A percentile compares a stretch with the other conserved stretches of the same genome.
Conservation (phyloP, 345 rosid genomes). For the Populus alba region DNA sequence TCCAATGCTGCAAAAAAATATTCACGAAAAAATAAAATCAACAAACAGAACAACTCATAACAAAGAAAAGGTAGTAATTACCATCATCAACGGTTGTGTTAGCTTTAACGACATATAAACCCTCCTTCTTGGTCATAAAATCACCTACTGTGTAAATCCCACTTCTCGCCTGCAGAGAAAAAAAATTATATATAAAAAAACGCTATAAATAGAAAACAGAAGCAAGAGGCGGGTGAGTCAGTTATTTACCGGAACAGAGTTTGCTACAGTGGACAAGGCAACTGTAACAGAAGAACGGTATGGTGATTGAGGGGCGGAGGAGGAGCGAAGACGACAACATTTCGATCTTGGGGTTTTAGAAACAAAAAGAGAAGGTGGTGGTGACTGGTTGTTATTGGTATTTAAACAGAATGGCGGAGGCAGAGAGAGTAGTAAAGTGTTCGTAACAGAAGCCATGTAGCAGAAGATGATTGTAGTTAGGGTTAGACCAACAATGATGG, state of each 20-base stretch:
- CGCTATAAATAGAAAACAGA: not conserved
- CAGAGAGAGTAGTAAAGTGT: not conserved
- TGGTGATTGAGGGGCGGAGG: not conserved
- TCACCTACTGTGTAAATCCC: conserved; percentile 76
- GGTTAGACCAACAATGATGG: not conserved
- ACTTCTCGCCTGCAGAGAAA: conserved; percentile 47
- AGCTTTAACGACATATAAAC: conserved; percentile 70
- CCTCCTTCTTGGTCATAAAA: conserved; percentile 78
- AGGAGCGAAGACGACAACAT: not conserved
- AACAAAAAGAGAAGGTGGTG: not conserved
- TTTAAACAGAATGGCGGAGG: not conserved
- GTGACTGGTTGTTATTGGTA: not conserved
- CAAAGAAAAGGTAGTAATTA: conserved; percentile 16
- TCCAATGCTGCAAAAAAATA: conserved; percentile 56
- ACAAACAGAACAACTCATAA: not conserved
- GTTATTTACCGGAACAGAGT: not conserved
- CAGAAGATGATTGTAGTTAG: not conserved
- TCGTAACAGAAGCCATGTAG: not conserved
- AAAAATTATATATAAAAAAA: not conserved
- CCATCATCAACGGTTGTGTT: conserved; percentile 83
- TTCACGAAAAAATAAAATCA: not conserved
- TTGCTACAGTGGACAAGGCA: not conserved
- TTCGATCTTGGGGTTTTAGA: not conserved
- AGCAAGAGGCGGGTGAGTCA: not conserved
- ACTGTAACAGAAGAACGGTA: not conserved